Conservation (phyloP, 257 asterid genomes). For the Forsythia suspensa region DNA sequence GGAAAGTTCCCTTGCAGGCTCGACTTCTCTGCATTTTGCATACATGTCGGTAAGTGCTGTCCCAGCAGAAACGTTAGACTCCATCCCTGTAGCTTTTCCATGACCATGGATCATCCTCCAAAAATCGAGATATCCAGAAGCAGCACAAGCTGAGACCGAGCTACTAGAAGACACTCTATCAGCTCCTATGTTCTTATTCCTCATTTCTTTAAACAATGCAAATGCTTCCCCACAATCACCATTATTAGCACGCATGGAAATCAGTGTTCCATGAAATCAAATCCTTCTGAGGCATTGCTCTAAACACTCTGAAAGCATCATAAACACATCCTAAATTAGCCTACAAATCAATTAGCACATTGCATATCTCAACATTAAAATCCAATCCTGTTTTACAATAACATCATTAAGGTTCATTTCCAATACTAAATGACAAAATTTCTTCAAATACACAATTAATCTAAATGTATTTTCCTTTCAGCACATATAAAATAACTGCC, state of each 20-base stretch:
- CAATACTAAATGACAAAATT: slow-evolving; percentile 6
- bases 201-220: slow-evolving; percentile 35
- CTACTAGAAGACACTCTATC: slow-evolving; percentile 46
- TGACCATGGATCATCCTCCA: slow-evolving; percentile 47
- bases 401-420: slow-evolving; percentile 37
- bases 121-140: slow-evolving; percentile 23
- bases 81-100: slow-evolving; percentile 31
- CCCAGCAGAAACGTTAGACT: slow-evolving; percentile 35
- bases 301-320: slow-evolving; percentile 38
- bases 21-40: slow-evolving; percentile 32
- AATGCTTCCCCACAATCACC: slow-evolving; percentile 26
- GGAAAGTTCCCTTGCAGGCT: slow-evolving; percentile 37
- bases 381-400: slow-evolving; percentile 37
- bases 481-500: no score
- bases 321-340: slow-evolving; percentile 31
- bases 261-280: slow-evolving; percentile 50
- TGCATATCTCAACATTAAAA: slow-evolving; percentile 36
- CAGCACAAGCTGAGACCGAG: slow-evolving; percentile 41
- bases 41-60: slow-evolving; percentile 46
- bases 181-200: slow-evolving; percentile 27
- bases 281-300: slow-evolving; percentile 31
- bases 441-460: no score
- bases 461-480: no score
- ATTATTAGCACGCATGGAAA: slow-evolving; percentile 32
- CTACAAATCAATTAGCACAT: slow-evolving; percentile 43